Conservation (phyloP, 148 eudicot genomes). For the Dysphania ambrosioides region DNA sequence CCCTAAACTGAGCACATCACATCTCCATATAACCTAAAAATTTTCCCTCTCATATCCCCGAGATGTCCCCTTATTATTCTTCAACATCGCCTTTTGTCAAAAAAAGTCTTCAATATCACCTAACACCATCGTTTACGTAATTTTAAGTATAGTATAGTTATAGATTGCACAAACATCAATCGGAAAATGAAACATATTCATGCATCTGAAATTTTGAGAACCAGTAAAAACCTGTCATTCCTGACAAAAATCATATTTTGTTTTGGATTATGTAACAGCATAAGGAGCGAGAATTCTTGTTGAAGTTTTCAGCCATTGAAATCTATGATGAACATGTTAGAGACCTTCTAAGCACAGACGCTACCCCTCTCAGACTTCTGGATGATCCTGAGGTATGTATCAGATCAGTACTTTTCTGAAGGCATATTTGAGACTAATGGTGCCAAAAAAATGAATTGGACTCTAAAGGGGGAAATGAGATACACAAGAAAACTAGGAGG, state of each 20-base stretch:
- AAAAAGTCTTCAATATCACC: background rate
- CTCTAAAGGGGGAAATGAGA: too few species aligned
- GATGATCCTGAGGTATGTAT: slow-evolving; percentile 93
- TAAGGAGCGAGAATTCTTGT: slow-evolving; percentile 56
- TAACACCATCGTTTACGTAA: background rate
- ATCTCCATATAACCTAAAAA: background rate
- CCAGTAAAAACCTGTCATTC: background rate
- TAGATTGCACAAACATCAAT: background rate
- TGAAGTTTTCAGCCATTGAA: slow-evolving; percentile 90
- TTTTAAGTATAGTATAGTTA: too few species aligned
- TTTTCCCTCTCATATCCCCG: background rate
- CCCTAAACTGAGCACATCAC: background rate
- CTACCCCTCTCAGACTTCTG: slow-evolving; percentile 73
- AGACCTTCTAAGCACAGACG: slow-evolving; percentile 76
- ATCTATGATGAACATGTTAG: slow-evolving; percentile 84
- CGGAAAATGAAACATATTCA: background rate
- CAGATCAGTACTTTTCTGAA: background rate
- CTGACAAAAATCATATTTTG: background rate
- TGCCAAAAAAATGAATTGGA: too few species aligned
- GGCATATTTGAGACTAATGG: slow-evolving; percentile 3
- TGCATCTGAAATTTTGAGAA: background rate
- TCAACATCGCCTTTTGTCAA: background rate
- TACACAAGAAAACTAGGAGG: too few species aligned
- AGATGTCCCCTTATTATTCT: background rate
- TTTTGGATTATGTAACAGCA: slow-evolving; percentile 39